Base-by-base conservation (phyloP, 805 yeast species). In the Blastobotrys peoriensis region DNA sequence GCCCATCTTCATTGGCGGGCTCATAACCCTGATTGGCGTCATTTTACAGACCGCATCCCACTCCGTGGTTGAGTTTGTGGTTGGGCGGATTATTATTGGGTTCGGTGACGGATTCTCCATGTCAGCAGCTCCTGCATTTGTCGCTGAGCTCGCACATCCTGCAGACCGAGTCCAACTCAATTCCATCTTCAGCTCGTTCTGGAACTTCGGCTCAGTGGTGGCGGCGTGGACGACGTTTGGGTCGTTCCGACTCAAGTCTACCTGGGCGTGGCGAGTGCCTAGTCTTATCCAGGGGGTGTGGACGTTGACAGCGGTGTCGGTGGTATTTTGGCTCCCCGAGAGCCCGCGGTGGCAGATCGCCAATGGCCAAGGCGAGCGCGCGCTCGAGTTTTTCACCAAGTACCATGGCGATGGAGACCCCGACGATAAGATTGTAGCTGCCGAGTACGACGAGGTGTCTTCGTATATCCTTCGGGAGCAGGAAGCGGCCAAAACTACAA, bases 161-260 rank as follows among this genome's bases (percentile, higher is more conserved):
- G 9, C 38, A 9, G 10, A 34, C 9, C 38, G 38, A 23, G 64
- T 80, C 57, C 83, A 81, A 64, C 86, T 86, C 42, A 81, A 55
- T 82, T 81, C 46, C 73, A 75, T 53, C 64, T 80, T 58, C 81
- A 81, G 64, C 86, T 74, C 81, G 23, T 71, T 80, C 33, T 76
- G 80, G 52, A 78, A 79, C 23, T 68, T 79, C 38, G 91, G 93
- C 58, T 81, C 86, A 25, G 72, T 81, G 55, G 69, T 83, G 57
- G 86, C 89, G 13, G 82, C 81, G 64, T 81, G 86, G 84, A 66
- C 81, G 47, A 85, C 79, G 59, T 81, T 75, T 59, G 89, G 88
- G 23, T 68, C 81, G 23, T 38, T 49, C 28, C 75, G 76, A 19
- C 36, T 46, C 37, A 44, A 42, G 37, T 23, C 45, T 15, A 49